Evolutionary conservation across 768 basidiomycete species (phyloP), one percentile per base, ranked within the genome.

Genomic region (Lactarius akahatsu): DNA sequence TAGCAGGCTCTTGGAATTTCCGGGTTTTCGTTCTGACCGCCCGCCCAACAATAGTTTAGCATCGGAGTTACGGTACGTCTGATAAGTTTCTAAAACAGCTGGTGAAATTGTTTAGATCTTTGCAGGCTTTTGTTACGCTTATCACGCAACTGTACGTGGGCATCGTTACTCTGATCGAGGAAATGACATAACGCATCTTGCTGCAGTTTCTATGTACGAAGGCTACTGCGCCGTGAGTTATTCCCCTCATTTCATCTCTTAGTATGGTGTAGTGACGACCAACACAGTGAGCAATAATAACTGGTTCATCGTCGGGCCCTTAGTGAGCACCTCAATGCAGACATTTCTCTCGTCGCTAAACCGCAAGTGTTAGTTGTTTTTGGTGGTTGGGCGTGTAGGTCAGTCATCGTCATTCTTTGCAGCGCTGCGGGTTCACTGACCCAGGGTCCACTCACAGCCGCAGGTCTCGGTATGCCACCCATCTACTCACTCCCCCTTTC

Each of bases 251-350:
- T 55, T 9, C 52, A n/a, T 15, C n/a, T n/a, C 54, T 9, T 28
- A 61, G 50, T 40, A 11, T 16, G 32, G 36, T 54, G 30, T 36
- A 57, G 40, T 65, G n/a, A 66, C 43, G 28, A 9, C 32, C n/a
- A 13, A 8, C n/a, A 3, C 20, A 71, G 70, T 71, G 56, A 71
- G 70, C 70, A 71, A 69, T 15, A 36, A 58, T 7, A 70, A 69
- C 41, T 63, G 68, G 70, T 64, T n/a, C 20, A 57, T 71, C 6
- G 15, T 65, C 20, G 62, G 45, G 2, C 64, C 68, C 15, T 23
- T 68, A 61, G 70, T 71, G 43, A 65, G 38, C 20, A 13, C 13
- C 50, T 7, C 10, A n/a, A 8, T 61, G 41, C 45, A 50, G 13
- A 18, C 30, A 60, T 36, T 20, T 28, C 18, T 6, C 16, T 36